Percentiles rank a stretch among this genome's conserved stretches.
Evolutionary conservation across 129 eudicot species (phyloP).

Genomic region (Helianthus annuus): HanXRQr2.0-SUNRISE NC_035445.2:121255229-121255728

Average conservation of each 20-base stretch:
- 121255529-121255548: slow-evolving; percentile 25
- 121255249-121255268: slow-evolving; percentile 35
- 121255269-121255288: slow-evolving; percentile 49
- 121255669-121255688: neutral
- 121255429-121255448: slow-evolving; percentile 37
- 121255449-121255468: slow-evolving; percentile 33
- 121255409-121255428: slow-evolving; percentile 22
- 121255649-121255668: neutral
- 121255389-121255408: slow-evolving; percentile 29
- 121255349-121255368: slow-evolving; percentile 33
- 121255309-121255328: slow-evolving; percentile 74
- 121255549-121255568: slow-evolving; percentile 13
- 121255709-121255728: neutral
- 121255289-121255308: slow-evolving; percentile 68
- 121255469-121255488: slow-evolving; percentile 40
- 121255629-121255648: slow-evolving; percentile 15
- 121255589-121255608: slow-evolving; percentile 8
- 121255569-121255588: slow-evolving; percentile 11
- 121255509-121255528: slow-evolving; percentile 16
- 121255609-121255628: slow-evolving; percentile 23
- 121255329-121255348: slow-evolving; percentile 60
- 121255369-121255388: slow-evolving; percentile 23
- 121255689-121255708: too few relatives aligned
- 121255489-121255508: slow-evolving; percentile 33
- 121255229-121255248: slow-evolving; percentile 6